Evolutionary conservation across 2,329 filamentous ascomycete genomes (phyloP), one percentile per base, ranked within the genome.

Genomic region (Fusarium caatingaense): DNA sequence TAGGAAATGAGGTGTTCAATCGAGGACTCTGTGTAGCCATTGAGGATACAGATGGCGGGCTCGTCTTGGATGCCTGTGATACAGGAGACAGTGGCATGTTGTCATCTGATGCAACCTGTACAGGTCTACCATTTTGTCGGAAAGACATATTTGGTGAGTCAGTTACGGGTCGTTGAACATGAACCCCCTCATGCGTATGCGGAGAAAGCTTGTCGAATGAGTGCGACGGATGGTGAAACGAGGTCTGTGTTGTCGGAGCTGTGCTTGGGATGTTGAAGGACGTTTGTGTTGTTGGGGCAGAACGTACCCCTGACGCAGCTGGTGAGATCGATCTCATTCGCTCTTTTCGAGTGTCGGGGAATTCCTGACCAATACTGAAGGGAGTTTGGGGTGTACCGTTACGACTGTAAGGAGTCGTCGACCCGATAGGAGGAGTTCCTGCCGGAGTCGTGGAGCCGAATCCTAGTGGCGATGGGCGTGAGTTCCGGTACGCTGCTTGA

Each of bases 21-120:
- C 58, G 73, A 66, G 74, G 72, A 37, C 72, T 75, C 40, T 76
- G 74, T n/a, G 72, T 64, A 41, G 61, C 68, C 20, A 73, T 70
- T n/a, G 74, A 74, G 21, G 72, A 70, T 13, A 75, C 63, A 9
- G 74, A 76, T 20, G 72, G 66, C 3, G 73, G 68, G 5, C 68
- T 67, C 13, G 68, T 69, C 40, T 62, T 74, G 20, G 73, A 72
- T 40, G 56, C n/a, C 20, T 72, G 71, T 18, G 74, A 76, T 8
- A 75, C 61, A 21, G 74, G 73, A 37, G 74, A 76, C 21, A 66
- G 58, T 9, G 73, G 72, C 41, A 74, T 59, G 20, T 65, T 60
- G 18, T 54, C 56, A 51, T 47, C 46, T 41, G 23, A 30, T n/a
- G 23, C 60, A 20, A 55, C 46, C 27, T 62, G 68, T 8, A 48